Evolutionary conservation across 73 alveolate genomes (phyloP).

Genomic region (Paramecium sexaurelia): DNA sequence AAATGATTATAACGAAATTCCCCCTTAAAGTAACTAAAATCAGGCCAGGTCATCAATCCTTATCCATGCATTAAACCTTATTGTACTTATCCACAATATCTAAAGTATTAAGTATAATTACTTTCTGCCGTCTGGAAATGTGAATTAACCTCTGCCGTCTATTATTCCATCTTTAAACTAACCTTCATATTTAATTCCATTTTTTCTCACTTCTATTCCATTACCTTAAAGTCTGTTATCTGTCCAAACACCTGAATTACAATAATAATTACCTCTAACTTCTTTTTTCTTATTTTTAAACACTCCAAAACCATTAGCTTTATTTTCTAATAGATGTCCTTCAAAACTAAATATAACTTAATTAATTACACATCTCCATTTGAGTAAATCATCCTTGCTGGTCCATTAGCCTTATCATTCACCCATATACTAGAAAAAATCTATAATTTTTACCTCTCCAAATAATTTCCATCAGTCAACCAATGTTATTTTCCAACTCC

Average conservation of each 20-base stretch:
- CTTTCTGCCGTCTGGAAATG: slow-evolving; percentile 49
- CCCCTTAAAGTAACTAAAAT: slow-evolving; percentile 1
- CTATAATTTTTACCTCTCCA: background rate
- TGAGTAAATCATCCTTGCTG: slow-evolving; percentile 42
- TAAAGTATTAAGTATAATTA: background rate
- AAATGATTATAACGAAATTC: background rate
- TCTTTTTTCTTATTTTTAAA: slow-evolving; percentile 33
- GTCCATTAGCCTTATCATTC: slow-evolving; percentile 54
- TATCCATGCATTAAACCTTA: slow-evolving; percentile 30
- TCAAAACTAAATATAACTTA: slow-evolving; percentile 12
- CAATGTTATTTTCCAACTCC: slow-evolving; percentile 50
- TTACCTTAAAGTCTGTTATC: slow-evolving; percentile 72
- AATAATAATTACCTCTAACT: background rate
- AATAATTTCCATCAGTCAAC: slow-evolving; percentile 31
- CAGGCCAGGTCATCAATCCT: slow-evolving; percentile 52
- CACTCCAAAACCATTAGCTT: slow-evolving; percentile 44
- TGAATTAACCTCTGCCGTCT: slow-evolving; percentile 14
- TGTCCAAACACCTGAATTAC: background rate
- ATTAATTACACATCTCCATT: slow-evolving; percentile 52
- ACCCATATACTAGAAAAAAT: background rate
- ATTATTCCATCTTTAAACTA: background rate
- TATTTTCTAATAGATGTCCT: slow-evolving; percentile 27
- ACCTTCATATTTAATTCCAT: slow-evolving; percentile 53
- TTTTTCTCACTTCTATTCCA: slow-evolving; percentile 67
- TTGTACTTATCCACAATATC: slow-evolving; percentile 46